phyloP scores from a whole-genome alignment of 1,284 basidiomycete genomes.

The Ceratorhiza oryzae-sativae region DNA sequence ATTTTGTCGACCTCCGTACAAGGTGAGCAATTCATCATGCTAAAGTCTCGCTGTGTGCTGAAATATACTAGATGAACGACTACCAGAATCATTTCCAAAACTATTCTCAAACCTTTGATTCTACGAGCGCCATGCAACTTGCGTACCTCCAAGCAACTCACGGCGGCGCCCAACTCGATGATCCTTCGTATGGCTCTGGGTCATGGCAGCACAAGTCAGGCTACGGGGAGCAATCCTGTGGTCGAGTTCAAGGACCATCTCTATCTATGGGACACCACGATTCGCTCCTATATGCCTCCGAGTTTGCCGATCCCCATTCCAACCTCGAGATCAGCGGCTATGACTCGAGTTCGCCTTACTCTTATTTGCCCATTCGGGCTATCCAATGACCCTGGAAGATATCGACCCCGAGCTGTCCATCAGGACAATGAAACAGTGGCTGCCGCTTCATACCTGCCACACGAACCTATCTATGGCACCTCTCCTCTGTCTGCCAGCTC shows the following conservation, averaged over 20 bases:
- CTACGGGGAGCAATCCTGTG: background rate
- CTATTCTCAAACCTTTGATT: constrained; percentile 23
- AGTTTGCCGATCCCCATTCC: constrained; percentile 33
- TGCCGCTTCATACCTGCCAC: constrained; percentile 1
- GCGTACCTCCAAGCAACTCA: constrained; percentile 15
- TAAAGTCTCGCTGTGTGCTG: background rate
- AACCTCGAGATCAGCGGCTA: constrained; percentile 19
- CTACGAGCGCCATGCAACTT: constrained; percentile 31
- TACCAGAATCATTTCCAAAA: constrained; percentile 30
- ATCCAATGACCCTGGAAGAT: constrained; percentile 13
- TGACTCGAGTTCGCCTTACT: constrained; percentile 14
- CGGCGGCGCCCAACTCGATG: background rate
- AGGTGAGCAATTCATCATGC: background rate
- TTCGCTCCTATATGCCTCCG: constrained; percentile 17
- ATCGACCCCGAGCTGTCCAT: background rate
- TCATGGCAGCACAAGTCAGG: constrained; percentile 4
- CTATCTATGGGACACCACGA: background rate
- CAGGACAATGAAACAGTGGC: constrained; percentile 32
- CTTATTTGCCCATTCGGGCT: constrained; percentile 28
- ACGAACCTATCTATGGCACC: constrained; percentile 23
- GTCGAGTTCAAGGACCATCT: background rate
- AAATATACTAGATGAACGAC: constrained; percentile 29
- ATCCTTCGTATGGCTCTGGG: background rate
- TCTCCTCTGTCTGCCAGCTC: constrained; percentile 11
- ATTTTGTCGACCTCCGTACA: background rate